Evolutionary conservation across 352 stramenopile genomes (phyloP), one percentile per base, ranked within the genome.

Genomic region (Phytophthora megakarya): DNA sequence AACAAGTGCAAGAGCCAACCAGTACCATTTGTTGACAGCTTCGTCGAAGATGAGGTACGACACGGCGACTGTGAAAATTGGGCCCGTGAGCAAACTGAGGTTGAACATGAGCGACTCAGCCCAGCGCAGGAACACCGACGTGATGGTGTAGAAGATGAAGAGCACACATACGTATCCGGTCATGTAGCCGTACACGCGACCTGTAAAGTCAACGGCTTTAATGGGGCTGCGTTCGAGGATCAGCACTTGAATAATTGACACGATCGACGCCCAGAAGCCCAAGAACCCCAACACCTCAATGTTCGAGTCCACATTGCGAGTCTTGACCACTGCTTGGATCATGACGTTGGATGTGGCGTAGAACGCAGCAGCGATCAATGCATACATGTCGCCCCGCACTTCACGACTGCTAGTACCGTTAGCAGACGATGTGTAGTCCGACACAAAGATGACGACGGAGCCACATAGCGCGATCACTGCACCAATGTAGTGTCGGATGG

Each of bases 81-180:
- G 76, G 11, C 66, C 73, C 0, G 77, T 88, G 52, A 88, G 67
- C 65, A 90, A 59, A 44, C 70, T 85, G 23, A 87, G 67, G 65
- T 90, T 88, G 69, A 90, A 90, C 67, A 86, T 78, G 45, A 88
- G 73, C 47, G 76, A 86, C 75, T 90, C 78, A 22, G 76, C 72
- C 67, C 69, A 80, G 13, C 77, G 76, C 58, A 88, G 48, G 54
- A 88, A 86, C 12, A 88, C 75, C 0, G 72, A 84, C 30, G 72
- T 77, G 61, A 88, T 70, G 39, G 67, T 74, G 73, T 90, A 89
- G 64, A 90, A 88, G 45, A 76, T 62, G 56, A 90, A 84, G 21
- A 86, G 67, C 52, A 76, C 69, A 25, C 76, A 54, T 3, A 82
- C 80, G 58, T 86, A 90, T 53, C 79, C 79, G 2, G 56, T 52